Evolutionary conservation across 257 asterid genomes (phyloP), one percentile per base, ranked within the genome.

Genomic region (Primulina tabacum): DNA sequence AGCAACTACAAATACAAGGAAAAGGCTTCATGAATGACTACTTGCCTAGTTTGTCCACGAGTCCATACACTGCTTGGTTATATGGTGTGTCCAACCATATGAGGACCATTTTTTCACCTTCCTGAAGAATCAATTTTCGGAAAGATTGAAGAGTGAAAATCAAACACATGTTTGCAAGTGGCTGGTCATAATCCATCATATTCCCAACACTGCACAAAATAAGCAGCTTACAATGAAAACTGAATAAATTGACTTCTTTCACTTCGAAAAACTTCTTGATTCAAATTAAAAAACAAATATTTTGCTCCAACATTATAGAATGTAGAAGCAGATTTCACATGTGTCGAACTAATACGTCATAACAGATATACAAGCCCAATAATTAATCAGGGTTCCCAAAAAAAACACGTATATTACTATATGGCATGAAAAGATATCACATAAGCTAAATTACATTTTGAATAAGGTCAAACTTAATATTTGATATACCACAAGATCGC

Each of bases 51-150:
- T 91, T 94, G 77, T 94, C 99, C 38, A 94, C 97, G 64, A 94
- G 92, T 65, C 98, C 99, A 73, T 94, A 91, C 38, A 88, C 96
- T 69, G 99, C 99, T 88, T 91, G 98, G 80, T 94, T 91, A 82
- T 89, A 94, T 50, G 98, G 97, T 32, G 98, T 91, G 78, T 91
- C 98, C 75, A 91, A 83, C 98, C 96, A 91, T 52, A 91, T 94
- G 69, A 94, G 99, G 65, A 94, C 95, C 79, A 91, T 72, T 83
- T 94, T 94, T 83, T 94, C 97, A 75, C 99, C 99, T 88, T 91
- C 99, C 80, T 94, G 97, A 68, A 94, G 99, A 77, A 94, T 72
- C 82, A 91, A 73, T 85, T 94, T 94, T 65, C 91, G 87, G 73
- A 89, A 65, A 67, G 99, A 91, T 82, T 94, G 99, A 67, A 88